phyloP scores from a whole-genome alignment of 2,329 filamentous ascomycete species.

The Xylaria sp. region DNA sequence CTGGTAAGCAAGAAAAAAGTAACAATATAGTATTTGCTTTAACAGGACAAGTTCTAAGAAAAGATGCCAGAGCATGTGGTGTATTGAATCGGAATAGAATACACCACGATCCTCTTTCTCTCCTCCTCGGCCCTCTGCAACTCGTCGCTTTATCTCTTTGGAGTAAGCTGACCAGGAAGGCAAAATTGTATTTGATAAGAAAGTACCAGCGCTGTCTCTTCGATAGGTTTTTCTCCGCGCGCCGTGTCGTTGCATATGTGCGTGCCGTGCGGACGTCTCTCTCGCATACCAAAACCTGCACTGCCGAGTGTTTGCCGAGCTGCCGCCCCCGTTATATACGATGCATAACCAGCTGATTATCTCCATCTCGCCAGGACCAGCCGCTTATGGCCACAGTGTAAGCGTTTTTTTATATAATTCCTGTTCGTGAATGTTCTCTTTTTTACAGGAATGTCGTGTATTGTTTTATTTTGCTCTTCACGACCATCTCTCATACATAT shows the following conservation, averaged over 20 bases:
- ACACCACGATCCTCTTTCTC: conserved; percentile 1
- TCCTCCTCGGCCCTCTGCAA: conserved; percentile 8
- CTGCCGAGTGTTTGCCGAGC: conserved; percentile 8
- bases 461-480: background rate
- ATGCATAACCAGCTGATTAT: conserved; percentile 5
- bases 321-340: background rate
- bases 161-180: conserved; percentile 37
- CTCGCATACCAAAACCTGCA: conserved; percentile 5
- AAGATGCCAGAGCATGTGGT: conserved; percentile 19
- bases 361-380: background rate
- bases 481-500: background rate
- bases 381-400: background rate
- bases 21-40: background rate
- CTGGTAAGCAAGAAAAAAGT: conserved; percentile 12
- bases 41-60: conserved; percentile 7
- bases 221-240: conserved; percentile 7
- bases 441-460: background rate
- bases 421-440: background rate
- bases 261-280: conserved; percentile 14
- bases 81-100: conserved; percentile 4
- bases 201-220: conserved; percentile 9
- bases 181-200: conserved; percentile 35
- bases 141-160: conserved; percentile 22
- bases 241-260: conserved; percentile 21
- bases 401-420: background rate